Base-by-base conservation (phyloP, 2,329 filamentous ascomycete genomes). In the Venturia pyrina region DNA sequence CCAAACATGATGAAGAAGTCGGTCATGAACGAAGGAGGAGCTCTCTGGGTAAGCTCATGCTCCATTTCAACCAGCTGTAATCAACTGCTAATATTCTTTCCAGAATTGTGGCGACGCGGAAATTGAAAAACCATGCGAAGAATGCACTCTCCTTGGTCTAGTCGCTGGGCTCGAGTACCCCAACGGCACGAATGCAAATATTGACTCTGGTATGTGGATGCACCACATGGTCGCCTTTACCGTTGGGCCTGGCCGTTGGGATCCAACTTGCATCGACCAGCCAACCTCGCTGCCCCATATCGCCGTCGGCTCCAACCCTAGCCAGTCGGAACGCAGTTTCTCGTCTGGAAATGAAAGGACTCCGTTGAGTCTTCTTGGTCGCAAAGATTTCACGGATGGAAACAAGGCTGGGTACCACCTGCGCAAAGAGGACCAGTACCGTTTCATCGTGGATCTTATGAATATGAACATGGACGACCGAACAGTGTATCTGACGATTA, bases 181-280 rank as follows among this genome's bases (percentile, higher is more conserved):
- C 5, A 46, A 65, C 41, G 63, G 63, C n/a, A 61, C 21, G 5
- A 65, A 65, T 34, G 63, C 63, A 15, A 65, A 64, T 24, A 40
- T 56, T 32, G 43, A 53, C 44, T 21, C 43, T 5, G 48, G 43
- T 19, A 40, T 56, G 28, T 41, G 32, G 41, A 63, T 60, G 28
- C 41, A 50, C 21, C 41, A 61, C 34, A 65, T 65, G 63, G 63
- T 60, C 43, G 21, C 21, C 13, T 63, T 65, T 28, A 62, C 37
- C n/a, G 41, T 65, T 15, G 65, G 65, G 28, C 40, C 37, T 17
- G 65, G 60, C 21, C 65, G 65, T 17, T 24, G n/a, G 24, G 65
- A 66, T 41, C 44, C 65, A 21, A 66, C 65, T n/a, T 66, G 65
- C 59, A 5, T 79, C 43, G 24, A 34, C 15, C 24, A 43, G 15